These are phyloP conservation scores for Aspergillus pseudoterreus DNA, from an alignment of 2,329 filamentous ascomycete species.

Conservation along the genomic window DNA sequence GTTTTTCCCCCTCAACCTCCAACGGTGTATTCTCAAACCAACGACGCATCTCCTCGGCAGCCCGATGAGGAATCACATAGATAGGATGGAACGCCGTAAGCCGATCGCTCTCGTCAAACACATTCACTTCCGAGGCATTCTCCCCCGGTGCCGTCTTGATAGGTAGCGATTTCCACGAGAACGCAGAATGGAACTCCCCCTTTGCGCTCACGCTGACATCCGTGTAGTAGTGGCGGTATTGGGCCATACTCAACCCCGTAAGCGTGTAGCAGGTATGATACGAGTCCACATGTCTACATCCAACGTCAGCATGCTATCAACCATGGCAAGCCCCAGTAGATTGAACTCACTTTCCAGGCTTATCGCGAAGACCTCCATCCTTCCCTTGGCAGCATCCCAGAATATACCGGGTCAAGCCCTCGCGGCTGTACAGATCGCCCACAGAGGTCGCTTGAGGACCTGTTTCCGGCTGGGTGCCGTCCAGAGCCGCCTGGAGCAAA, in stretches of 20 bases:
- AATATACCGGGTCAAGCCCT: slow-evolving; percentile 85
- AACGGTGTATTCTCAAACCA: slow-evolving; percentile 55
- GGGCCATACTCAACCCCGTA: slow-evolving; percentile 75
- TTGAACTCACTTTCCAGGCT: slow-evolving; percentile 74
- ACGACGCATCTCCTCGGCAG: slow-evolving; percentile 60
- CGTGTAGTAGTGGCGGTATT: slow-evolving; percentile 59
- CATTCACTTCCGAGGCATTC: slow-evolving; percentile 52
- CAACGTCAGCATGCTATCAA: slow-evolving; percentile 16
- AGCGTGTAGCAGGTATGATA: slow-evolving; percentile 95
- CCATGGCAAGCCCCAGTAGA: neutral
- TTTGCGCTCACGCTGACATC: slow-evolving; percentile 28
- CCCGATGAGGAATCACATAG: slow-evolving; percentile 73
- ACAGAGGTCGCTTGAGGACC: slow-evolving; percentile 19
- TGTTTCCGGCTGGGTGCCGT: slow-evolving; percentile 43
- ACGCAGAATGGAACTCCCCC: slow-evolving; percentile 31
- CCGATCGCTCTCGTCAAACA: slow-evolving; percentile 68
- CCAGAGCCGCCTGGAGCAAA: slow-evolving; percentile 74
- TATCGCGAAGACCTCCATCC: slow-evolving; percentile 82
- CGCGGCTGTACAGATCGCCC: slow-evolving; percentile 65
- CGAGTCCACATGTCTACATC: slow-evolving; percentile 67
- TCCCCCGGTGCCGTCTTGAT: slow-evolving; percentile 30
- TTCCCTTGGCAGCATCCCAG: slow-evolving; percentile 79
- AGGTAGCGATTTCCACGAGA: slow-evolving; percentile 39
- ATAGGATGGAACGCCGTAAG: slow-evolving; percentile 74
- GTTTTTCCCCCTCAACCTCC: neutral